Percentiles rank a stretch among this genome's conserved stretches.
Evolutionary conservation across 78 protist species (phyloP).

Genomic region (Speleostelium caveatum): DNA sequence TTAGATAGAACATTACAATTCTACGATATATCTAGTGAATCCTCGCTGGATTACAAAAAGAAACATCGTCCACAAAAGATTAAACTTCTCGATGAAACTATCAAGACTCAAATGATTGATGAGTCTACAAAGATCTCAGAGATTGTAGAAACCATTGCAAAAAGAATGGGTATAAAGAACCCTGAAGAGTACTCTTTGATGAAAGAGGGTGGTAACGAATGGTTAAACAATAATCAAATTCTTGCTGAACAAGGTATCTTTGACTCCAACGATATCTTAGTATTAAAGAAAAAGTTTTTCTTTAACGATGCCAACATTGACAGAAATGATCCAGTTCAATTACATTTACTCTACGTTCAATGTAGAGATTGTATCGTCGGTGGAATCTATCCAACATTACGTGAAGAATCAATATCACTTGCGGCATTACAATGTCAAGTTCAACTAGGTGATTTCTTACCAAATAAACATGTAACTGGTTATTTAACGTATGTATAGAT

Average conservation of each 20-base stretch:
- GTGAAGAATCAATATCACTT: slow-evolving; percentile 73
- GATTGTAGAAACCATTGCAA: slow-evolving; percentile 27
- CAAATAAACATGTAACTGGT: slow-evolving; percentile 79
- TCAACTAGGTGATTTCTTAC: slow-evolving; percentile 61
- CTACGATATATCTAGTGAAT: slow-evolving; percentile 56
- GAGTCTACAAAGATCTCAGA: slow-evolving; percentile 58
- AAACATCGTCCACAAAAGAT: slow-evolving; percentile 73
- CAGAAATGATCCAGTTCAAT: slow-evolving; percentile 87
- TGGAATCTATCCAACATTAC: slow-evolving; percentile 69
- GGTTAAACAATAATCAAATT: slow-evolving; percentile 85
- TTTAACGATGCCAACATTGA: slow-evolving; percentile 90
- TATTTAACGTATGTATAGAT: slow-evolving; percentile 25
- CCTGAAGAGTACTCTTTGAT: slow-evolving; percentile 80
- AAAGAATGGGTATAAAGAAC: slow-evolving; percentile 80
- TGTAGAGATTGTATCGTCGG: slow-evolving; percentile 67
- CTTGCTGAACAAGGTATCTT: slow-evolving; percentile 88
- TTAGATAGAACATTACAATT: slow-evolving; percentile 41
- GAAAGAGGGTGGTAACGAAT: slow-evolving; percentile 54
- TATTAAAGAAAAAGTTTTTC: slow-evolving; percentile 89
- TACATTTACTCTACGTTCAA: slow-evolving; percentile 89
- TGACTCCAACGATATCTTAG: slow-evolving; percentile 60
- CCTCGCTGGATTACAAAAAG: slow-evolving; percentile 71
- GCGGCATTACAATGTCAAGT: slow-evolving; percentile 86
- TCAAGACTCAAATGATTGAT: slow-evolving; percentile 78
- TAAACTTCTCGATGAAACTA: slow-evolving; percentile 71